These are phyloP conservation scores for Taphrina confusa DNA, from an alignment of 1,139 yeast species.

Conservation along the genomic window DNA sequence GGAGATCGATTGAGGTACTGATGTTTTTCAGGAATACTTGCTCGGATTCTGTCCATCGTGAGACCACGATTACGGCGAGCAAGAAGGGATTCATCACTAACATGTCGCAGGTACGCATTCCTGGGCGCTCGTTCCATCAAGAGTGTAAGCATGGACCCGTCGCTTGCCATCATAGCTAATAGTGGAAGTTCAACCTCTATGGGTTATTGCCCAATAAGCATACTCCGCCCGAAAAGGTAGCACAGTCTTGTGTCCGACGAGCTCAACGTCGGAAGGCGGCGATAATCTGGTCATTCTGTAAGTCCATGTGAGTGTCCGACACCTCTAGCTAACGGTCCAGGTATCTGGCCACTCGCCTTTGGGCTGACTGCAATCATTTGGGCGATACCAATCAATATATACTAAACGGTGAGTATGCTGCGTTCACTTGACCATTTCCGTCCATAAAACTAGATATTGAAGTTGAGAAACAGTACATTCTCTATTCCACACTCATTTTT, in stretches of 20 bases:
- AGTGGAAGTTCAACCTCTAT: constrained; percentile 5
- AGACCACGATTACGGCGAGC: too few species aligned
- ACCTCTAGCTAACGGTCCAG: neutral
- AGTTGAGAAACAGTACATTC: too few species aligned
- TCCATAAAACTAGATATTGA: too few species aligned
- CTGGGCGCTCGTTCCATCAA: constrained; percentile 2
- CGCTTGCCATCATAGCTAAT: too few species aligned
- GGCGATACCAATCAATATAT: constrained; percentile 1
- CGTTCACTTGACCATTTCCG: too few species aligned
- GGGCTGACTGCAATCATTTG: constrained; percentile 1
- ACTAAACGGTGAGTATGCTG: too few species aligned
- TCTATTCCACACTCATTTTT: constrained; percentile 4
- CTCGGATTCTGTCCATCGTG: constrained; percentile 7
- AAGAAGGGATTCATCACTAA: too few species aligned
- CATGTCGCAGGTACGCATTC: constrained; percentile 3
- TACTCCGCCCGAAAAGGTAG: constrained; percentile 1
- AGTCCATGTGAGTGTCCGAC: neutral
- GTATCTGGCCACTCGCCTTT: constrained; percentile 5
- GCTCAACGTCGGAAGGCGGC: neutral
- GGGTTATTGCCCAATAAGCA: neutral
- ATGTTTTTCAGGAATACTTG: neutral
- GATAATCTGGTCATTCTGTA: constrained; percentile 1
- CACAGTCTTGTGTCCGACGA: constrained; percentile 10
- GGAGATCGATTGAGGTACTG: neutral
- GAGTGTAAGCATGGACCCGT: constrained; percentile 4